Evolutionary conservation across 2,329 filamentous ascomycete species (phyloP), one percentile per base, ranked within the genome.

Genomic region (Rutstroemia sp.): DNA sequence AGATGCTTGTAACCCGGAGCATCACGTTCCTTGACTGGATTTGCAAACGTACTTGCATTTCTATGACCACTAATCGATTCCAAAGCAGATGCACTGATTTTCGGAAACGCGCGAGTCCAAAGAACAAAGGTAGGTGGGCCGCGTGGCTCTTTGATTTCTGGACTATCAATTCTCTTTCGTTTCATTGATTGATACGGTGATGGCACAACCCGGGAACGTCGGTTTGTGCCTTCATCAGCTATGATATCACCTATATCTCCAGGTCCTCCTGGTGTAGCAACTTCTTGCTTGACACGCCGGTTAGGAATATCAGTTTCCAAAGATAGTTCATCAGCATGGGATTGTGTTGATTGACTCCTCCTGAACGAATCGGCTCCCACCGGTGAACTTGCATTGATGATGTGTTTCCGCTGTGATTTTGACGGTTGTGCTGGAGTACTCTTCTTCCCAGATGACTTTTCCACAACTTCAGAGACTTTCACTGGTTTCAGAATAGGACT

Each of bases 41-140:
- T 85, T 27, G 86, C 85, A 67, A 92, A 92, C 71, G 90, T 89
- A 62, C 88, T 90, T 47, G 87, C 88, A 63, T 88, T 82, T 37
- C 87, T 86, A 69, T 92, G 88, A 53, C 84, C 87, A 23, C 83
- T 82, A 58, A 92, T 88, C 64, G 90, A 85, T 67, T 91, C 88
- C 61, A 92, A 77, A 12, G 88, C 84, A 4, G 86, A 85, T 4
- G 80, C 81, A 34, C 85, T 86, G 14, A 90, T 88, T 62, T 86
- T 84, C 38, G 86, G 81, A 66, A 92, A 86, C 49, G 86, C 86
- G 49, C 88, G 83, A 14, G 88, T 90, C 76, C 87, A 88, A 42
- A 88, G 76, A 5, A 92, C 87, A 57, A 89, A 80, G 8, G 81
- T 82, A 21, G 83, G 81, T 27, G 85, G 83, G 4, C 74, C 75